Conservation (phyloP, 805 yeast species). For the Starmerella stellata region DNA sequence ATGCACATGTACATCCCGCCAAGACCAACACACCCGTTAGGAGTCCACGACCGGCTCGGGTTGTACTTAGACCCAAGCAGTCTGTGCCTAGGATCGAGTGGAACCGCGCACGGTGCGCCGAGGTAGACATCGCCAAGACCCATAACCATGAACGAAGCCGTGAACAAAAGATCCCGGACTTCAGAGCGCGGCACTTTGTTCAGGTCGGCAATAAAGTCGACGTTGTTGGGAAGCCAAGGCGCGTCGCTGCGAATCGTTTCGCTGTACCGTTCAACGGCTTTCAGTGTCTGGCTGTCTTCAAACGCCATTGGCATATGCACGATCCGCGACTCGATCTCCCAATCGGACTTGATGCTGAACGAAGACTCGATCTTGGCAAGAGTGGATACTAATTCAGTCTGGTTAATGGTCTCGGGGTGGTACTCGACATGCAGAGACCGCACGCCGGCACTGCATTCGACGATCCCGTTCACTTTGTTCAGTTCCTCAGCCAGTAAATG, state of each 20-base stretch:
- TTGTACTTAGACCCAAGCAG: conserved; percentile 84
- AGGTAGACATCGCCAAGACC: conserved; percentile 95
- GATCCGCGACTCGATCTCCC: conserved; percentile 73
- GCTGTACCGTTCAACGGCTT: conserved; percentile 74
- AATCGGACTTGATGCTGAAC: conserved; percentile 41
- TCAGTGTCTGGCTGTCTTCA: conserved; percentile 77
- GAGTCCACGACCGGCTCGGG: conserved; percentile 90
- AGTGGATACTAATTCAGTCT: conserved; percentile 40
- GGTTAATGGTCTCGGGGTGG: conserved; percentile 45
- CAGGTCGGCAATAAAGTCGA: conserved; percentile 80
- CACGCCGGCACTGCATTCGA: conserved; percentile 95
- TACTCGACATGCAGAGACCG: conserved; percentile 82
- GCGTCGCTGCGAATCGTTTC: conserved; percentile 88
- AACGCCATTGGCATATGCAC: conserved; percentile 88
- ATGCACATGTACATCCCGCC: conserved; percentile 99
- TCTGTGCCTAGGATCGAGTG: conserved; percentile 90
- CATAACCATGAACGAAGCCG: conserved; percentile 77
- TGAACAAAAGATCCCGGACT: conserved; percentile 67
- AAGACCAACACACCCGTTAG: conserved; percentile 92
- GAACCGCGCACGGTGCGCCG: conserved; percentile 98
- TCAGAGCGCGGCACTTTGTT: conserved; percentile 62
- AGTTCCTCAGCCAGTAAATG: conserved; percentile 62
- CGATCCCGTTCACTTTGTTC: conserved; percentile 51
- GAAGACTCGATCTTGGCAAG: conserved; percentile 40
- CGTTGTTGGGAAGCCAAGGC: conserved; percentile 96